phyloP scores from a whole-genome alignment of 441 rosid genomes.

The Eutrema salsugineum region DNA sequence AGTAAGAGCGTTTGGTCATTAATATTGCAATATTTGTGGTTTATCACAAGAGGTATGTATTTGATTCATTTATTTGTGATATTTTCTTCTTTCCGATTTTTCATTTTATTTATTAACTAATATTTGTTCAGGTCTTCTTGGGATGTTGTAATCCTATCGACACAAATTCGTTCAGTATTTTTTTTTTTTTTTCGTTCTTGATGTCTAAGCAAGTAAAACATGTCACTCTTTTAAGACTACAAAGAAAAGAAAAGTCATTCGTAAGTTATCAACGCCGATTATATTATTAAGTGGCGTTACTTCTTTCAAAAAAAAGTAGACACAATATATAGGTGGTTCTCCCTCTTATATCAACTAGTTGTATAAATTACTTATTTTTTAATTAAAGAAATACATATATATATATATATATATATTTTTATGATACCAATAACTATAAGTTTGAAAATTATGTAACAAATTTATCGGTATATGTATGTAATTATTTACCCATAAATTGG shows the following conservation, averaged over 20 bases:
- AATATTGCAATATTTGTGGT: not conserved
- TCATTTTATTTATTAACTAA: not conserved
- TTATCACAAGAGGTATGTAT: not conserved
- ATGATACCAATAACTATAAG: not conserved
- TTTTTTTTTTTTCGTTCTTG: not conserved
- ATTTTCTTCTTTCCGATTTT: not conserved
- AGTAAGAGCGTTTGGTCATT: not conserved
- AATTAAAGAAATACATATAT: too few species aligned
- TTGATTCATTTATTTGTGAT: not conserved
- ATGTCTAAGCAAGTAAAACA: not conserved
- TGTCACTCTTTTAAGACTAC: not conserved
- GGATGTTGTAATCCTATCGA: not conserved
- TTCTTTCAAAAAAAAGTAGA: too few species aligned
- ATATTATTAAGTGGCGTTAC: too few species aligned
- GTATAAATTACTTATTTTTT: too few species aligned
- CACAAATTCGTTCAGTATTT: not conserved
- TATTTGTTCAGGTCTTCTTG: too few species aligned
- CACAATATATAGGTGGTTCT: too few species aligned
- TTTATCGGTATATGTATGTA: too few species aligned
- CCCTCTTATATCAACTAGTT: too few species aligned
- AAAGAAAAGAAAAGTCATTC: not conserved
- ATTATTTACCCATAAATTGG: too few species aligned
- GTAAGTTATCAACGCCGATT: not conserved
- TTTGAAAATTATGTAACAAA: too few species aligned
- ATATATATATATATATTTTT: too few species aligned